Evolutionary conservation across 2,329 filamentous ascomycete species (phyloP).

Genomic region (Hymenoscyphus infarciens): DNA sequence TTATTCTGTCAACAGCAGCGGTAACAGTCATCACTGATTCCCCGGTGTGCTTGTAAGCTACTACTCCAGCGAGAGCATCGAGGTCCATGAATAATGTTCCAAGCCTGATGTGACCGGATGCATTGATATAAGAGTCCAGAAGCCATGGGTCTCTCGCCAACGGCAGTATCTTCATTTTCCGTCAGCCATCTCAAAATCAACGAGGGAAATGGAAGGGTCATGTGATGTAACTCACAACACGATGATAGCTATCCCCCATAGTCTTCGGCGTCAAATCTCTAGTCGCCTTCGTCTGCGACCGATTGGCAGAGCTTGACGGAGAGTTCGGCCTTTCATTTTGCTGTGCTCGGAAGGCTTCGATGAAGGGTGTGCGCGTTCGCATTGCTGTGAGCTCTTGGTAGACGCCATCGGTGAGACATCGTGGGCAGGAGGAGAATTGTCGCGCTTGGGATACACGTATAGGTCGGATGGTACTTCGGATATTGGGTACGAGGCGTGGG

Average conservation of each 20-base stretch:
- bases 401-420: slow-evolving; percentile 48
- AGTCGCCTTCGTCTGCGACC: slow-evolving; percentile 36
- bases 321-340: slow-evolving; percentile 35
- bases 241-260: slow-evolving; percentile 65
- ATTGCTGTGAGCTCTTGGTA: slow-evolving; percentile 56
- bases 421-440: slow-evolving; percentile 22
- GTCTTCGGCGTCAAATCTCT: slow-evolving; percentile 55
- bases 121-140: slow-evolving; percentile 66
- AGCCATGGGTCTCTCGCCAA: slow-evolving; percentile 67
- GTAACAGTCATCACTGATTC: slow-evolving; percentile 47
- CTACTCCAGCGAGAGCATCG: slow-evolving; percentile 65
- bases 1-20: slow-evolving; percentile 40
- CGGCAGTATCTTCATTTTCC: slow-evolving; percentile 50
- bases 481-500: slow-evolving; percentile 2
- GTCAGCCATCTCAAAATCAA: slow-evolving; percentile 16
- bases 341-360: slow-evolving; percentile 58
- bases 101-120: slow-evolving; percentile 61
- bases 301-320: slow-evolving; percentile 10
- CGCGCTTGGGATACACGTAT: slow-evolving; percentile 8
- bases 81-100: slow-evolving; percentile 60
- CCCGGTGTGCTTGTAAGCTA: slow-evolving; percentile 66
- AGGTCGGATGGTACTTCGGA: background rate
- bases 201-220: background rate
- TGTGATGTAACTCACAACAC: slow-evolving; percentile 47
- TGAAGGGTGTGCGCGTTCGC: slow-evolving; percentile 63